Conservation (phyloP, 1,284 basidiomycete species). For the Rhodofomes roseus region DNA sequence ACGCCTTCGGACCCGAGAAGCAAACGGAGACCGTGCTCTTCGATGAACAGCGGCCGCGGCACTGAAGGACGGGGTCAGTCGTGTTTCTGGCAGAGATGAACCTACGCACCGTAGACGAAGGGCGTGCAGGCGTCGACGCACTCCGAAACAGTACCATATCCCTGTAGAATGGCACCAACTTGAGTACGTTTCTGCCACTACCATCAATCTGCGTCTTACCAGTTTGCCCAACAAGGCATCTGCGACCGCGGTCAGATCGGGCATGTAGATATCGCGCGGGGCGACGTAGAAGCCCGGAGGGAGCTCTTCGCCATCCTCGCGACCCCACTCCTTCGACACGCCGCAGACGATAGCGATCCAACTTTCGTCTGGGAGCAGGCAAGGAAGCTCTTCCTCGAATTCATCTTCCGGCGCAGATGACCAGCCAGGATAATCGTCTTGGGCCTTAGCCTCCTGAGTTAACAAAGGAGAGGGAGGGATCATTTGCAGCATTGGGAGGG, state of each 20-base stretch:
- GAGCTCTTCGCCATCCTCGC: conserved; percentile 39
- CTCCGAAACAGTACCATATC: conserved; percentile 71
- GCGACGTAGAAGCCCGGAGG: conserved; percentile 74
- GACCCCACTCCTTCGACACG: conserved; percentile 57
- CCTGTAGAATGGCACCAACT: conserved; percentile 31
- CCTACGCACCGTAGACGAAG: conserved; percentile 58
- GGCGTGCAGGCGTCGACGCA: conserved; percentile 70
- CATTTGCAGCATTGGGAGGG: conserved; percentile 15
- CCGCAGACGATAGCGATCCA: conserved; percentile 83
- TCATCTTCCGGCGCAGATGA: background rate
- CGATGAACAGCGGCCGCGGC: conserved; percentile 72
- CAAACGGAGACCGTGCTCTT: conserved; percentile 70
- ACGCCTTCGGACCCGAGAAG: conserved; percentile 58
- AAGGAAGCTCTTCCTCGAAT: conserved; percentile 21
- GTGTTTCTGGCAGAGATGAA: background rate
- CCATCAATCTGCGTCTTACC: conserved; percentile 31
- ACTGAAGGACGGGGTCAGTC: conserved; percentile 36
- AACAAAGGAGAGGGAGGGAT: conserved; percentile 27
- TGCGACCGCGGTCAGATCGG: conserved; percentile 67
- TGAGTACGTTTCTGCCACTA: background rate
- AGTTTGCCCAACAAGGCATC: conserved; percentile 79
- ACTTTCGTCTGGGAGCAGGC: conserved; percentile 56
- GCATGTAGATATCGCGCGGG: conserved; percentile 75
- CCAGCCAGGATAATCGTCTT: background rate
- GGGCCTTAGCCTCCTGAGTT: background rate